phyloP scores from a whole-genome alignment of 2,329 filamentous ascomycete genomes.

The Ceratocystis destructans region DNA sequence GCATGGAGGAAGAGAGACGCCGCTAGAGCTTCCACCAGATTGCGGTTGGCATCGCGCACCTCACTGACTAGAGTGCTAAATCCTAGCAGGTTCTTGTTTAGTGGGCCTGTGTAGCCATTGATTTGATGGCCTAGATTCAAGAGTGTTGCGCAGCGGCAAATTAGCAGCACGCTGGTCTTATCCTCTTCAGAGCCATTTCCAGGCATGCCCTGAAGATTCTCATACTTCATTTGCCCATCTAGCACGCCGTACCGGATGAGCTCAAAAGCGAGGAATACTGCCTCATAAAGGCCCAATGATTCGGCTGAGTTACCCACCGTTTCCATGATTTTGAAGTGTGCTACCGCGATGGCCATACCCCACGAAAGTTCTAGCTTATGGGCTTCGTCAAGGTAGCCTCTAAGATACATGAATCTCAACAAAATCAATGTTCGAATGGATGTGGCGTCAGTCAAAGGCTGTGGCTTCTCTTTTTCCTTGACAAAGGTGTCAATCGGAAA shows the following conservation, averaged over 20 bases:
- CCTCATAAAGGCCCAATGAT: slow-evolving; percentile 51
- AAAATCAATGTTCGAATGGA: slow-evolving; percentile 58
- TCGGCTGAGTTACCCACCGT: slow-evolving; percentile 34
- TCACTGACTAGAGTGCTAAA: slow-evolving; percentile 74
- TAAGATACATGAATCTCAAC: slow-evolving; percentile 80
- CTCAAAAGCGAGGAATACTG: slow-evolving; percentile 72
- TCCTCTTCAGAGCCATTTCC: slow-evolving; percentile 53
- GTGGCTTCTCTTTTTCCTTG: slow-evolving; percentile 42
- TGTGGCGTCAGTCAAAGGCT: slow-evolving; percentile 51
- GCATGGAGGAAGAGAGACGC: slow-evolving; percentile 69
- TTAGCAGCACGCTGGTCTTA: slow-evolving; percentile 61
- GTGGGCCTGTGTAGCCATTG: slow-evolving; percentile 85
- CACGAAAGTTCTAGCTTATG: slow-evolving; percentile 65
- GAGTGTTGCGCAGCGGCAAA: slow-evolving; percentile 75
- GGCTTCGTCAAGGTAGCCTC: slow-evolving; percentile 65
- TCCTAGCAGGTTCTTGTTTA: slow-evolving; percentile 76
- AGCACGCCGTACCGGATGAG: slow-evolving; percentile 67
- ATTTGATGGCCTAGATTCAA: slow-evolving; percentile 67
- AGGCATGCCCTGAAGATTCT: slow-evolving; percentile 42
- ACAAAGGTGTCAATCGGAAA: slow-evolving; percentile 58
- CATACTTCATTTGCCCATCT: slow-evolving; percentile 49
- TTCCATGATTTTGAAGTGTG: slow-evolving; percentile 49
- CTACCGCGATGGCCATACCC: slow-evolving; percentile 65
- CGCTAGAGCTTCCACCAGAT: slow-evolving; percentile 70
- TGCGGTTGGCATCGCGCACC: slow-evolving; percentile 65